Evolutionary conservation across 257 asterid species (phyloP), one percentile per base, ranked within the genome.

Genomic region (Leptodermis oblonga): DNA sequence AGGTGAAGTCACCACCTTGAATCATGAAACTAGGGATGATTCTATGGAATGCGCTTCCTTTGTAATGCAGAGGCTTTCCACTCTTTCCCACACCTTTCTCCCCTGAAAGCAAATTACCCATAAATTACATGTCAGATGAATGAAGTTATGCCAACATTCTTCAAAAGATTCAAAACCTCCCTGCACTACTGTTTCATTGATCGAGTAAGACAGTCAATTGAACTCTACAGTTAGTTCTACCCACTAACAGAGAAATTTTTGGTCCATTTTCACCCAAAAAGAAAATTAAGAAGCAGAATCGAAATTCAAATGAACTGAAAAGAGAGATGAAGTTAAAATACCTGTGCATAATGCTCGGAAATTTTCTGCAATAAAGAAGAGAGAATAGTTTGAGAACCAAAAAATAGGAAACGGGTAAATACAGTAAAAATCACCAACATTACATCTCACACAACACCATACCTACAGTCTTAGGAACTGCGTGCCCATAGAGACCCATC

Each of bases 1-100:
- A 92, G 70, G 99, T 94, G 74, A 94, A 94, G 84, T 89, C 99
- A 62, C 99, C 99, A 45, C 99, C 97, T 85, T 89, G 99, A 75
- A 94, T 62, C 99, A 94, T 94, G 83, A 94, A 94, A 85, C 96
- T 91, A 25, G 99, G 99, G 67, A 94, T 94, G 46, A 94, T 89
- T 80, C 97, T 84, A 49, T 91, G 99, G 84, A 94, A 86, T 62
- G 67, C 34, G 84, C 99, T 94, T 73, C 96, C 95, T 85, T 87
- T 94, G 89, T 69, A 94, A 80, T 94, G 96, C 71, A 94, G 93
- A 78, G 95, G 85, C 79, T 89, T 88, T 72, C 99, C 97, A 7
- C 82, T 80, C 84, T 86, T 86, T 67, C 97, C 99, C 45, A 79
- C 26, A 18, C 99, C 99, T 52, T 91, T 87, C 90, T 94, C 97